Base-by-base conservation (phyloP, 2,329 filamentous ascomycete genomes). In the Trichophaea hybrida region DNA sequence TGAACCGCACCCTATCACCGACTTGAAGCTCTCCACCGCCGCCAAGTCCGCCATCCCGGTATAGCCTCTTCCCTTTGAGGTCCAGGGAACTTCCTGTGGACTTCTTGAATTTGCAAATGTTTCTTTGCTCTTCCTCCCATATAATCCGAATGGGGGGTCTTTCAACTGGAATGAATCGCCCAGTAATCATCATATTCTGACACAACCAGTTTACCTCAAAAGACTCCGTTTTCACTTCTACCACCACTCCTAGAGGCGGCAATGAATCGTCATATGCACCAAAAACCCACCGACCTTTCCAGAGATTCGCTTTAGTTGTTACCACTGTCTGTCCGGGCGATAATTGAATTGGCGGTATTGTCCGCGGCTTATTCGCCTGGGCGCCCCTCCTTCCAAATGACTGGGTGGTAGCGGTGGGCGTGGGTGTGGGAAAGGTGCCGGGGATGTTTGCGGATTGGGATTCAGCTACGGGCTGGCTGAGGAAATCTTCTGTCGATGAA, bases 161-260 rank as follows among this genome's bases (percentile, higher is more conserved):
- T 68, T 69, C 12, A 59, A 65, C 17, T 68, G 70, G 12, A 70
- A 75, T 61, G 69, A 73, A 64, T 32, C 44, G 66, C 54, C 48
- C 65, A 6, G 67, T 55, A 31, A 66, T 56, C 60, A 65, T 67
- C 46, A 75, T 70, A 55, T 74, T 76, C 54, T 73, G 72, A 38
- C 74, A 74, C 6, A 80, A 68, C 80, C 80, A 83, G 37, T 74
- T 71, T 2, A 82, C 73, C 55, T 74, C 72, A 15, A 79, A 69
- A 8, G 70, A 70, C 17, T 73, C 68, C 5, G 75, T 70, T 17
- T 75, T 73, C 4, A 77, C 75, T 40, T 76, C 73, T 15, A 82
- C 73, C 1, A 83, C 75, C 7, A 76, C 74, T 32, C 79, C 80
- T 24, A 75, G 70, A 1, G 77, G 75, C 12, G 70, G 69, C 10